phyloP scores from a whole-genome alignment of 192 early-diverging fungal genomes.

The Dissophora globulifera region DNA sequence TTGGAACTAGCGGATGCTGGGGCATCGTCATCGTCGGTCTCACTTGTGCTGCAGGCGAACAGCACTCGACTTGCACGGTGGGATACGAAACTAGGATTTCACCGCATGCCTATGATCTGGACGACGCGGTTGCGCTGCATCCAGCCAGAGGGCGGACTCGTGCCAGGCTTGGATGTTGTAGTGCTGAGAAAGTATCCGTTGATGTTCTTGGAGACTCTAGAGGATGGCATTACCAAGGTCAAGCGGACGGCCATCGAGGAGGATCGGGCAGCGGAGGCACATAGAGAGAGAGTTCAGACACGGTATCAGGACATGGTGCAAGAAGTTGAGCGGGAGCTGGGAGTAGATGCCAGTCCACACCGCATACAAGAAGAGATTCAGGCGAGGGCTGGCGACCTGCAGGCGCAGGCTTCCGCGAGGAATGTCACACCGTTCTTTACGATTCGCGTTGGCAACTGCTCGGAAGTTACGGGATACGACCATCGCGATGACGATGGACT shows the following conservation, averaged over 20 bases:
- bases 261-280: constrained; percentile 33
- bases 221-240: constrained; percentile 56
- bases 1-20: constrained; percentile 45
- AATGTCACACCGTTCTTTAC: constrained; percentile 28
- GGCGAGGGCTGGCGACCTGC: constrained; percentile 10
- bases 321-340: constrained; percentile 37
- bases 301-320: constrained; percentile 28
- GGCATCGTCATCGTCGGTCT: constrained; percentile 38
- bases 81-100: constrained; percentile 73
- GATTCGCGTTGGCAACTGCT: constrained; percentile 37
- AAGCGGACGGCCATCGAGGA: constrained; percentile 65
- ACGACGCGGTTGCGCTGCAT: constrained; percentile 47
- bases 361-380: constrained; percentile 15
- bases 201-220: constrained; percentile 59
- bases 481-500: background rate
- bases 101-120: constrained; percentile 32
- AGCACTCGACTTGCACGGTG: constrained; percentile 64
- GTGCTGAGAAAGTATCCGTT: constrained; percentile 66
- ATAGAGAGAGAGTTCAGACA: constrained; percentile 19
- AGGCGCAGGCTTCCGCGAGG: background rate
- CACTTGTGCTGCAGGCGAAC: constrained; percentile 64
- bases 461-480: background rate
- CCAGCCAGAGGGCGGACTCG: constrained; percentile 63
- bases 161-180: constrained; percentile 71
- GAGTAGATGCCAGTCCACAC: constrained; percentile 5